These are phyloP conservation scores for Prototheca wickerhamii DNA, from an alignment of 163 green algal genomes.

Conservation along the genomic window DNA sequence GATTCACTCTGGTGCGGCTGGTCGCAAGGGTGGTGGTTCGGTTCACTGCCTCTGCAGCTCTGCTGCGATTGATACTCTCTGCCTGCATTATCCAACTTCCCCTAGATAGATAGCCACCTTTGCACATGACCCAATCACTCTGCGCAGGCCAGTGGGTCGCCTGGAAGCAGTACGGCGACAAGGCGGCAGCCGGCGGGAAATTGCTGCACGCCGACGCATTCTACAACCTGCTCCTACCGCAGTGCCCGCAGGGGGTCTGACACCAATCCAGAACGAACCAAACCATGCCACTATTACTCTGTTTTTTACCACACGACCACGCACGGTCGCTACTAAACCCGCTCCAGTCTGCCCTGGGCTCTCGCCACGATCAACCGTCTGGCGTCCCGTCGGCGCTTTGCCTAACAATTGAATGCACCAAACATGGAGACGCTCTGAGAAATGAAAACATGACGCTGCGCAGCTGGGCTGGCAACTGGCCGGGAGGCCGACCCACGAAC, in stretches of 20 bases:
- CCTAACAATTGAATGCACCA: too few species aligned
- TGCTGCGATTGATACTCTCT: background rate
- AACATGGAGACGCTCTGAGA: too few species aligned
- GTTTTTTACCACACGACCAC: too few species aligned
- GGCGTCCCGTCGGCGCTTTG: too few species aligned
- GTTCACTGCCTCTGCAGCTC: background rate
- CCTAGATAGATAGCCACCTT: background rate
- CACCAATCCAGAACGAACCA: background rate
- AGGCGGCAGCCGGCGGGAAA: conserved; percentile 64
- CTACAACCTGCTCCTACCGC: conserved; percentile 95
- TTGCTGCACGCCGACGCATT: conserved; percentile 83
- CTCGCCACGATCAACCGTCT: too few species aligned
- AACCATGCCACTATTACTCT: background rate
- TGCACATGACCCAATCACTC: background rate
- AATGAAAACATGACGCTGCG: too few species aligned
- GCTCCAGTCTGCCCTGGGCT: too few species aligned
- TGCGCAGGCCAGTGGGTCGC: conserved; percentile 67
- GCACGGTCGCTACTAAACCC: too few species aligned
- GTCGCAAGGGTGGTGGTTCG: background rate
- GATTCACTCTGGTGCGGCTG: conserved; percentile 28
- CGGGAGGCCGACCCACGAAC: too few species aligned
- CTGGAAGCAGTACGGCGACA: conserved; percentile 72
- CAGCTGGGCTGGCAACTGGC: too few species aligned
- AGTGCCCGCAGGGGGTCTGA: conserved; percentile 54
- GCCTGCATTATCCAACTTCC: background rate